Conservation (phyloP, 2,329 filamentous ascomycete species). For the Diplodia corticola region DNA sequence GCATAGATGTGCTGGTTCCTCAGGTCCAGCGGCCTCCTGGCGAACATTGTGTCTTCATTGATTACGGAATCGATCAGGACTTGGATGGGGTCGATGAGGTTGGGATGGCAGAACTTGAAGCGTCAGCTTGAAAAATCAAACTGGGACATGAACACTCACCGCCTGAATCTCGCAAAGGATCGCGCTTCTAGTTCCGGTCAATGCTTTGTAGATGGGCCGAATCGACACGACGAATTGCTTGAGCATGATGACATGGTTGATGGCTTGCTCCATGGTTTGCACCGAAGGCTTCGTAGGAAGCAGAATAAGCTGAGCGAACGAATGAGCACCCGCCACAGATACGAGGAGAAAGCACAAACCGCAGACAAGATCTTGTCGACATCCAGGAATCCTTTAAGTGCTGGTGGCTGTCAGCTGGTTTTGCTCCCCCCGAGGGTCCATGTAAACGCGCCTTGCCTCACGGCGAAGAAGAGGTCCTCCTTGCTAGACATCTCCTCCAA, state of each 20-base stretch:
- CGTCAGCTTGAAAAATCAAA: neutral
- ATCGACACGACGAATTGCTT: conserved; percentile 77
- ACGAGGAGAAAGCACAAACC: conserved; percentile 46
- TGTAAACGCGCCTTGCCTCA: conserved; percentile 61
- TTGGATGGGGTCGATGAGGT: conserved; percentile 61
- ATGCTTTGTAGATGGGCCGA: conserved; percentile 64
- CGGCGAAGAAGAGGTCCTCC: conserved; percentile 80
- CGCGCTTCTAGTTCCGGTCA: conserved; percentile 63
- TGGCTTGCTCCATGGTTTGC: conserved; percentile 71
- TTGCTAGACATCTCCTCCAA: conserved; percentile 78
- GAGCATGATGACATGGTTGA: conserved; percentile 83
- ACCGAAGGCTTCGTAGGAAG: conserved; percentile 67
- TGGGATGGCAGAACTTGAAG: conserved; percentile 62
- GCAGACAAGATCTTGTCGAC: conserved; percentile 77
- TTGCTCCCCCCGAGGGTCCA: neutral
- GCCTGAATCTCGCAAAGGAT: conserved; percentile 68
- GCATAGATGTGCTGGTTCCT: conserved; percentile 90
- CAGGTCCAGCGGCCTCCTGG: conserved; percentile 77
- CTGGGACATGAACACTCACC: conserved; percentile 35
- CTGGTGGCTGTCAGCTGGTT: conserved; percentile 42
- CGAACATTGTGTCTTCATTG: conserved; percentile 78
- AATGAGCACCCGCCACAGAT: conserved; percentile 24
- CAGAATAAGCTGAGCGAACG: conserved; percentile 66
- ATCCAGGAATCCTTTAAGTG: conserved; percentile 73
- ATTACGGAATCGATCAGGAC: conserved; percentile 68